Evolutionary conservation across 1,284 basidiomycete species (phyloP).

Genomic region (Cutaneotrichosporon sp.): DNA sequence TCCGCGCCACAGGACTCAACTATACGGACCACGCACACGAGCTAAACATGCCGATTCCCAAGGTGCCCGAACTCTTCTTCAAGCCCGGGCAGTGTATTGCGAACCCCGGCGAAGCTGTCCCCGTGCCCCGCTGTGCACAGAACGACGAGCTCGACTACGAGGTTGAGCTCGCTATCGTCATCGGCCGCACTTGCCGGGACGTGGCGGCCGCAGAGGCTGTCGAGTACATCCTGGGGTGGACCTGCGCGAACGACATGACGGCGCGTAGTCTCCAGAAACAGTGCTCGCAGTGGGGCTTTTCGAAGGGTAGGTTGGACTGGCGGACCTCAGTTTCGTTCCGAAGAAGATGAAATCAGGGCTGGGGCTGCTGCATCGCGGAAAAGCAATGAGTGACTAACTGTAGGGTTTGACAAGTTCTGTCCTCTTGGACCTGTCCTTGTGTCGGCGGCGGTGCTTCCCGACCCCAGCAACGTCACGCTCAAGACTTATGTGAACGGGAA

Average conservation of each 20-base stretch:
- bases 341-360: no score
- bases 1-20: constrained; percentile 35
- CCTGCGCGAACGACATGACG: constrained; percentile 73
- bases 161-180: constrained; percentile 77
- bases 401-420: constrained; percentile 37
- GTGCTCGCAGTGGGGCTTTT: constrained; percentile 69
- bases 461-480: constrained; percentile 66
- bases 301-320: constrained; percentile 57
- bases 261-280: constrained; percentile 69
- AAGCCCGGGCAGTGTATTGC: constrained; percentile 70
- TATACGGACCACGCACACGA: constrained; percentile 30
- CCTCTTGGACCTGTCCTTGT: constrained; percentile 74
- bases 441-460: constrained; percentile 58
- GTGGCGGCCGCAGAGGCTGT: neutral
- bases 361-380: no score
- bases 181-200: constrained; percentile 61
- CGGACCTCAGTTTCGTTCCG: no score
- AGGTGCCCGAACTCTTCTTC: constrained; percentile 70
- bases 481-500: constrained; percentile 65
- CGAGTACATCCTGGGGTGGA: constrained; percentile 45
- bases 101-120: constrained; percentile 61
- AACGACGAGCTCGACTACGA: constrained; percentile 78
- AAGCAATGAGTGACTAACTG: constrained; percentile 51
- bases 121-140: constrained; percentile 64
- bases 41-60: constrained; percentile 34